These are phyloP conservation scores for Arachnopeziza araneosa DNA, from an alignment of 2,329 filamentous ascomycete genomes.

Conservation along the genomic window DNA sequence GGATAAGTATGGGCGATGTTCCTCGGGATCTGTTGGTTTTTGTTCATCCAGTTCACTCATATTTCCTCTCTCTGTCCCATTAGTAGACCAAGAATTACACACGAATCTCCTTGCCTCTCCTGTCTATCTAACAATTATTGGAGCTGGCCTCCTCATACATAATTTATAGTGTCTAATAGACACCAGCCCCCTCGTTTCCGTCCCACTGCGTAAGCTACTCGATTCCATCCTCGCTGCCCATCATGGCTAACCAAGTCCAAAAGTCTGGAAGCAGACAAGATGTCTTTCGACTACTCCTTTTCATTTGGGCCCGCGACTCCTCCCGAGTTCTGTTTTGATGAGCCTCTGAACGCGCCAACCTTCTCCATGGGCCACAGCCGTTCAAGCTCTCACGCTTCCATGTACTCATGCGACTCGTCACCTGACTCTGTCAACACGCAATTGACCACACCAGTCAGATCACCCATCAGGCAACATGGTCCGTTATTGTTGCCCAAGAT, in stretches of 20 bases:
- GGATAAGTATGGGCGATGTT: constrained; percentile 28
- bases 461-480: constrained; percentile 72
- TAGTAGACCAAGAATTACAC: constrained; percentile 24
- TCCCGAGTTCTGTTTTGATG: constrained; percentile 50
- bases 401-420: constrained; percentile 64
- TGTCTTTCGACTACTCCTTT: constrained; percentile 57
- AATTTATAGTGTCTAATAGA: constrained; percentile 28
- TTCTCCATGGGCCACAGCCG: constrained; percentile 37
- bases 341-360: constrained; percentile 50
- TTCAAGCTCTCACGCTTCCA: constrained; percentile 36
- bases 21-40: constrained; percentile 26
- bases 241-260: constrained; percentile 7
- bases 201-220: constrained; percentile 19
- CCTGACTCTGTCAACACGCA: constrained; percentile 64
- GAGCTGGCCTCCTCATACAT: constrained; percentile 28
- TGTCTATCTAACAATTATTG: constrained; percentile 16
- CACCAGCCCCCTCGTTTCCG: constrained; percentile 12
- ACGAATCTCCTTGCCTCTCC: constrained; percentile 27
- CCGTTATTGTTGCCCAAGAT: constrained; percentile 81
- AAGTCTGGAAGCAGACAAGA: constrained; percentile 53
- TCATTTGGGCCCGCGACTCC: constrained; percentile 46
- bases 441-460: constrained; percentile 63
- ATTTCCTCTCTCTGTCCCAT: constrained; percentile 19
- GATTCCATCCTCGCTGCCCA: background rate
- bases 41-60: constrained; percentile 22